Conservation (phyloP, 768 basidiomycete species). For the Leccinum barrowsii region DNA sequence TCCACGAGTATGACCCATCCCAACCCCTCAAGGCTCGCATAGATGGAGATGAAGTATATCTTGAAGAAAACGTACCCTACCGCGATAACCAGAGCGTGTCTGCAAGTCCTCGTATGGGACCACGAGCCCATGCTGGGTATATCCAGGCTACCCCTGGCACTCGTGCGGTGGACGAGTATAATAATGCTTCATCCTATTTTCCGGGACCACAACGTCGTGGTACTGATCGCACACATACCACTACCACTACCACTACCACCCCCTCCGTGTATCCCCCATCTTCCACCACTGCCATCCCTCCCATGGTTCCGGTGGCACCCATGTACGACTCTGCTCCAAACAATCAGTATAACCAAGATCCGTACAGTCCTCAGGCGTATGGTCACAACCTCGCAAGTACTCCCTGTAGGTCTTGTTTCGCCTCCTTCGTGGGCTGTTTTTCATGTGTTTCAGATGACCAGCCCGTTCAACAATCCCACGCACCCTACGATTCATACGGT, state of each 20-base stretch:
- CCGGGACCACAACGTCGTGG: conserved; percentile 40
- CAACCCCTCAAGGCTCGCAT: conserved; percentile 63
- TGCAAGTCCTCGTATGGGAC: conserved; percentile 20
- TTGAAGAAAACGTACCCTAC: conserved; percentile 46
- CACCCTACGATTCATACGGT: conserved; percentile 50
- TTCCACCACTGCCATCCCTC: conserved; percentile 21
- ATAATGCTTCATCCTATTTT: conserved; percentile 46
- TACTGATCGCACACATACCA: conserved; percentile 37
- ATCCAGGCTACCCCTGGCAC: conserved; percentile 59
- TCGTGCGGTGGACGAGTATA: conserved; percentile 75
- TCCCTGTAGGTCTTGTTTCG: conserved; percentile 44
- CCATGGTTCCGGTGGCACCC: conserved; percentile 7
- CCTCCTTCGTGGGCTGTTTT: not conserved
- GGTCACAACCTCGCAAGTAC: conserved; percentile 52
- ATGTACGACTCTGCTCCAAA: conserved; percentile 20
- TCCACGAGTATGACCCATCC: conserved; percentile 57
- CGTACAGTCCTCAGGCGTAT: conserved; percentile 36
- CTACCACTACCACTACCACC: conserved; percentile 41
- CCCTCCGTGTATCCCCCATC: conserved; percentile 36
- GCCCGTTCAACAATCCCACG: conserved; percentile 47
- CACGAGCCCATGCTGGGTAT: conserved; percentile 52
- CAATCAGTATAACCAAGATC: conserved; percentile 25
- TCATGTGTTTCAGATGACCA: conserved; percentile 46
- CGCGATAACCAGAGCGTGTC: conserved; percentile 29
- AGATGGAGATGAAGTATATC: conserved; percentile 53